phyloP scores from a whole-genome alignment of 2,329 filamentous ascomycete species.

The Aspergillus sp. region DNA sequence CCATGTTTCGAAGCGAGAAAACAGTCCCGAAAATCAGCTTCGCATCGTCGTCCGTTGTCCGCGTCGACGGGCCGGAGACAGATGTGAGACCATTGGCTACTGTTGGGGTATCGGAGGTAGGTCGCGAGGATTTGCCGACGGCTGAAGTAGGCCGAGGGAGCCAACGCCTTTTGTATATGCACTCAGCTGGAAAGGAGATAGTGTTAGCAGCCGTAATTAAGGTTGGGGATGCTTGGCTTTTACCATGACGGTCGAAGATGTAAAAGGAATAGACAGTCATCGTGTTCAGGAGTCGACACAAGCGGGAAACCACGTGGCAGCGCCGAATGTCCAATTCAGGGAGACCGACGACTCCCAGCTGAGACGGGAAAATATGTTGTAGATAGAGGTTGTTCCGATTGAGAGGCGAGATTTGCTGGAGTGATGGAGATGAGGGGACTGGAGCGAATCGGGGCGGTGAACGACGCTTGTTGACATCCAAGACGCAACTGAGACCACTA shows the following conservation, averaged over 20 bases:
- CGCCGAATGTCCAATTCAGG: neutral
- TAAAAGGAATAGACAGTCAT: conserved; percentile 99
- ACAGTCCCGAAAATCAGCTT: conserved; percentile 97
- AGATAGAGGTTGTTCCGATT: neutral
- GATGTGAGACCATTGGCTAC: conserved; percentile 42
- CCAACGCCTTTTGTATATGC: conserved; percentile 94
- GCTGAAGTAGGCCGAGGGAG: conserved; percentile 54
- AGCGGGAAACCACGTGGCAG: neutral
- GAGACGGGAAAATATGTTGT: neutral
- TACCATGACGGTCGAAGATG: conserved; percentile 98
- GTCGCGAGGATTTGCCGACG: conserved; percentile 48
- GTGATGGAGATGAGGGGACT: neutral
- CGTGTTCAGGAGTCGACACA: conserved; percentile 23
- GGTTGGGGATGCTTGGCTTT: conserved; percentile 7
- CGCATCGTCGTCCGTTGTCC: conserved; percentile 74
- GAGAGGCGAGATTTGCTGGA: neutral
- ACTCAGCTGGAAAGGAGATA: conserved; percentile 67
- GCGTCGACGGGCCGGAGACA: conserved; percentile 39
- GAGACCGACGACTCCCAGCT: neutral
- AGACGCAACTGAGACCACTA: neutral
- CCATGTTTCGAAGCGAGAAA: conserved; percentile 96
- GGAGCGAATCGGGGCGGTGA: conserved; percentile 1
- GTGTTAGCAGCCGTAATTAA: neutral
- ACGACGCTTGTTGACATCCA: neutral
- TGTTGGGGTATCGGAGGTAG: conserved; percentile 50